Evolutionary conservation across 345 rosid genomes (phyloP).

Genomic region (Dimocarpus longan): DNA sequence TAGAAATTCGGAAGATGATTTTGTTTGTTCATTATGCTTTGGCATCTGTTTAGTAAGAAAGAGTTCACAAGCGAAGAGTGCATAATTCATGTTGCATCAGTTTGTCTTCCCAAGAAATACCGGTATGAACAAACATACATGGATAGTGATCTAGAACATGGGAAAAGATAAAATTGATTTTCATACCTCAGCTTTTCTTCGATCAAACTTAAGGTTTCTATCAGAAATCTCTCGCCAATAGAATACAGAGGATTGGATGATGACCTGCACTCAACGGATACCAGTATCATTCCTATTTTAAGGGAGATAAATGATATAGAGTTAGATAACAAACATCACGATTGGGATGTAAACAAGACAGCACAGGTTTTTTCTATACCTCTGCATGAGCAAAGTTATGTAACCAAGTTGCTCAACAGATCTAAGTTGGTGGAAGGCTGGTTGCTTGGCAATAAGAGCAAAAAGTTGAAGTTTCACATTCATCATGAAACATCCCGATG

Average conservation of each 20-base stretch:
- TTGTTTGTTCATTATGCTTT: not conserved
- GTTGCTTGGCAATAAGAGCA: conserved; percentile 77
- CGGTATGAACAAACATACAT: not conserved
- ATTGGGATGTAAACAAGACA: not conserved
- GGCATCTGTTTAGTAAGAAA: not conserved
- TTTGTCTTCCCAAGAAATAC: too few species aligned
- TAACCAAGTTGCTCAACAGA: conserved; percentile 95
- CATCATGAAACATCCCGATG: conserved; percentile 72
- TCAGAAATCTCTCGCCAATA: conserved; percentile 69
- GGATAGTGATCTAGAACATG: not conserved
- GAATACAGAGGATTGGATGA: conserved; percentile 82
- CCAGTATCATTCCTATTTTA: conserved; percentile 69
- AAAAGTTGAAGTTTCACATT: conserved; percentile 86
- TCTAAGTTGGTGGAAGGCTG: conserved; percentile 97
- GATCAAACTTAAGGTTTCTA: conserved; percentile 78
- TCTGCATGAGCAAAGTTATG: conserved; percentile 66
- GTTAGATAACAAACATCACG: not conserved
- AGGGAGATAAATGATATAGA: conserved; percentile 16
- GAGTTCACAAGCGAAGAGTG: not conserved
- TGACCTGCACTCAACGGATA: conserved; percentile 71
- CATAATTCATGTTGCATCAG: not conserved
- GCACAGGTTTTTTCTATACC: conserved; percentile 40
- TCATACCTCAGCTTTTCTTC: conserved; percentile 76
- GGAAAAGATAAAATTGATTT: not conserved
- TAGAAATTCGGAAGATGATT: not conserved